Percentiles rank a stretch among this genome's conserved stretches.
phyloP scores from a whole-genome alignment of 2,329 filamentous ascomycete species.

The Alternaria infectoria region DNA sequence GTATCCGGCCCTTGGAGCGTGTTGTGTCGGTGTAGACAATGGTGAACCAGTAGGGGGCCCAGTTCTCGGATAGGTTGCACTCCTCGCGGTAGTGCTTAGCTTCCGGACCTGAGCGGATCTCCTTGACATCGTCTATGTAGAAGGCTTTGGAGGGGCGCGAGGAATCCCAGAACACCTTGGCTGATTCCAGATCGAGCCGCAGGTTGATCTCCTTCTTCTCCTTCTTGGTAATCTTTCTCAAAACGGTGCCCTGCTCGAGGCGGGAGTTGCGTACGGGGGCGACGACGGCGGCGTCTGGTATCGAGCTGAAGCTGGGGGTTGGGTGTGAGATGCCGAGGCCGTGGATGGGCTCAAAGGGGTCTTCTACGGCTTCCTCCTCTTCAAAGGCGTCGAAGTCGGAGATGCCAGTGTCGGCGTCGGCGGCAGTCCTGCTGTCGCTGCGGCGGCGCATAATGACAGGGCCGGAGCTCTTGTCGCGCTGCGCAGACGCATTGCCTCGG shows the following conservation, averaged over 20 bases:
- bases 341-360: conserved; percentile 49
- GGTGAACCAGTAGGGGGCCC: conserved; percentile 81
- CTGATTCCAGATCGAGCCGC: conserved; percentile 80
- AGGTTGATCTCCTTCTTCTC: conserved; percentile 75
- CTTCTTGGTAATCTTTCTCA: conserved; percentile 88
- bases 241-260: conserved; percentile 76
- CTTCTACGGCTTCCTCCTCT: conserved; percentile 59
- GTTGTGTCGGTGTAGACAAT: conserved; percentile 84
- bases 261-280: conserved; percentile 78
- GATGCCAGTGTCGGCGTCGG: conserved; percentile 53
- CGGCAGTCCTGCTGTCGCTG: conserved; percentile 84
- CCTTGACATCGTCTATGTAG: conserved; percentile 93
- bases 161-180: conserved; percentile 87
- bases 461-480: conserved; percentile 85
- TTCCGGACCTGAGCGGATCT: conserved; percentile 82
- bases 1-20: conserved; percentile 74
- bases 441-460: conserved; percentile 85
- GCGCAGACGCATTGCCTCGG: conserved; percentile 75
- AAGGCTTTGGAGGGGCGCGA: conserved; percentile 80
- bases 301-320: conserved; percentile 41
- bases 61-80: conserved; percentile 70
- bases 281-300: conserved; percentile 53
- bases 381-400: conserved; percentile 59
- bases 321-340: conserved; percentile 51
- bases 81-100: conserved; percentile 90